Evolutionary conservation across 106 monocot species (phyloP), one percentile per base, ranked within the genome.

Genomic region (Hemerocallis citrina): DNA sequence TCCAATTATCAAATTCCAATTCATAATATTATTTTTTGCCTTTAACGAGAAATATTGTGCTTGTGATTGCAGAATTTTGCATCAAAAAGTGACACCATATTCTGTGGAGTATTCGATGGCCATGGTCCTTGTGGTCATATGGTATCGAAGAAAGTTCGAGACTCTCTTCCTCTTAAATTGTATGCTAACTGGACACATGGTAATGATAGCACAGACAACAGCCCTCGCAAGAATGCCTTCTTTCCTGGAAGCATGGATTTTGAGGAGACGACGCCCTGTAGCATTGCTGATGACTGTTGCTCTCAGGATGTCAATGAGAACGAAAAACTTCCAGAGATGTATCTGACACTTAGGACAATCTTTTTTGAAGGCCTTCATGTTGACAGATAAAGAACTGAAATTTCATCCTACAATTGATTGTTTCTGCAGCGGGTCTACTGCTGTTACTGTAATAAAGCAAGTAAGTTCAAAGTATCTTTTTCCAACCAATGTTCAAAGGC

Each of bases 321-420:
- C 20, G 86, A 69, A 42, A 84, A 81, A 48, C 66, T 77, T 24
- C 91, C 96, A 17, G 91, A 85, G 58, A 66, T 74, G 17, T 91
- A 81, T 72, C 28, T 62, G 6, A 49, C 69, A 40, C 67, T 98
- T 17, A 81, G n/a, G 77, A 57, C 73, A 87, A 56, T 85, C 91
- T 51, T 70, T 91, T 39, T 37, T 98, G 27, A 91, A 87, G 64
- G 74, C 91, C 57, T 98, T 91, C 78, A 84, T 85, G 63, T 75
- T 65, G 43, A 98, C 91, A 91, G 96, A 98, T 61, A 86, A 79
- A 67, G 96, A 98, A 60, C 55, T 98, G 31, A 91, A 91, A 58
- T 34, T 77, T 44, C 80, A 85, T 30, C 73, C 76, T 25, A 70
- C 58, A 27, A 77, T 98, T 70, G 89, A 98, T 75, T 98, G 91